phyloP scores from a whole-genome alignment of 2,329 filamentous ascomycete genomes.

The Trichoderma semiorbis region DNA sequence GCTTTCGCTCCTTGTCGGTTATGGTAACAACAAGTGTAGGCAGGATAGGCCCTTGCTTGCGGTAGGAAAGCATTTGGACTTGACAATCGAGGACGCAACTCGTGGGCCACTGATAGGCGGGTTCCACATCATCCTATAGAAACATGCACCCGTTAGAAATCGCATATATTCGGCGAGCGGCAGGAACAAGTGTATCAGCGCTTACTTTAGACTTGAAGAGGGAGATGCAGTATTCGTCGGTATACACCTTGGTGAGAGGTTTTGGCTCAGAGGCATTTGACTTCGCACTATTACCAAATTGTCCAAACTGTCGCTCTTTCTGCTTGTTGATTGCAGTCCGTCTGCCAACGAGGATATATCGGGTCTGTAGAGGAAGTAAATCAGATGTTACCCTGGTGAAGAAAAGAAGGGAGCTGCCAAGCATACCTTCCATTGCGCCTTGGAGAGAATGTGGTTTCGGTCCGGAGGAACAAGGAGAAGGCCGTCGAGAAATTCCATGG shows the following conservation, averaged over 20 bases:
- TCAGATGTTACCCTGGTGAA: neutral
- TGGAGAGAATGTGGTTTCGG: conserved; percentile 47
- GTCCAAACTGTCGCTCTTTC: conserved; percentile 37
- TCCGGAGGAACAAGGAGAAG: conserved; percentile 50
- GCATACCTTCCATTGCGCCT: conserved; percentile 51
- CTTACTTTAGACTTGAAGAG: conserved; percentile 56
- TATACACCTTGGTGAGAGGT: conserved; percentile 30
- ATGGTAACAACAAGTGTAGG: conserved; percentile 59
- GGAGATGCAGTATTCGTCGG: conserved; percentile 47
- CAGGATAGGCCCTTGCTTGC: conserved; percentile 57
- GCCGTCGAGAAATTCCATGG: conserved; percentile 43
- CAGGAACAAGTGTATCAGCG: conserved; percentile 15
- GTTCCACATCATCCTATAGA: conserved; percentile 48
- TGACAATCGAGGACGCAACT: conserved; percentile 54
- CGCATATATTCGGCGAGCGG: neutral
- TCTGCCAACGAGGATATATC: conserved; percentile 56
- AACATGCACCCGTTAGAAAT: conserved; percentile 13
- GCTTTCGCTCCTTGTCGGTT: conserved; percentile 59
- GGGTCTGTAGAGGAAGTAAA: conserved; percentile 41
- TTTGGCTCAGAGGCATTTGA: conserved; percentile 39
- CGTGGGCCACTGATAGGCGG: conserved; percentile 52
- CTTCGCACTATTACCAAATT: conserved; percentile 37
- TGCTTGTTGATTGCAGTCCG: conserved; percentile 25
- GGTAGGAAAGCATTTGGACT: conserved; percentile 56
- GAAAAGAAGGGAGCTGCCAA: neutral